Conservation (phyloP, 352 stramenopile species). For the Halophytophthora polymorphica region DNA sequence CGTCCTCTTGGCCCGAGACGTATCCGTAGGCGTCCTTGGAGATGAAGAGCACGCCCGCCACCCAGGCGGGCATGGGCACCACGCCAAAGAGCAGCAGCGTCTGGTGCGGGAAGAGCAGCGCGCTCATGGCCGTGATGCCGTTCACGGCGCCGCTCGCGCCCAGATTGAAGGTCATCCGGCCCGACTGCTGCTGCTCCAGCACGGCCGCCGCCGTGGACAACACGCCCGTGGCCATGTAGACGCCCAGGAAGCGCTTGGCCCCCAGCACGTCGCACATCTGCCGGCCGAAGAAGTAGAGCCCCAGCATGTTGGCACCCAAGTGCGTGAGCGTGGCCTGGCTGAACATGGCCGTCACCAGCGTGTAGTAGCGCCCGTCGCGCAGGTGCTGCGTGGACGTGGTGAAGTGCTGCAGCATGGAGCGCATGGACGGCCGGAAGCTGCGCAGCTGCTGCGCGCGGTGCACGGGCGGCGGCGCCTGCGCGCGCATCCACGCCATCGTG, state of each 20-base stretch:
- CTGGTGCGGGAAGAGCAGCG: slow-evolving; percentile 64
- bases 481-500: slow-evolving; percentile 54
- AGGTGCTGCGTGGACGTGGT: slow-evolving; percentile 74
- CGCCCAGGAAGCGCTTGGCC: slow-evolving; percentile 56
- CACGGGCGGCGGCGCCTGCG: slow-evolving; percentile 36
- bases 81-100: slow-evolving; percentile 78
- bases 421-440: slow-evolving; percentile 23
- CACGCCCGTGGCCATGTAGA: slow-evolving; percentile 73
- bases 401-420: slow-evolving; percentile 71
- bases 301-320: slow-evolving; percentile 70
- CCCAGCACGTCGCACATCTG: slow-evolving; percentile 71
- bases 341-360: slow-evolving; percentile 71
- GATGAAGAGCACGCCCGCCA: slow-evolving; percentile 71
- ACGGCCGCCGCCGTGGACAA: slow-evolving; percentile 60
- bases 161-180: slow-evolving; percentile 48
- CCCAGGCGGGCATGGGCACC: slow-evolving; percentile 69
- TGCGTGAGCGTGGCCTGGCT: slow-evolving; percentile 59
- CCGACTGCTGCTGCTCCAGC: slow-evolving; percentile 49
- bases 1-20: slow-evolving; percentile 39
- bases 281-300: slow-evolving; percentile 72
- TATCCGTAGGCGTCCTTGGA: slow-evolving; percentile 70
- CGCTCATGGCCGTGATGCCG: slow-evolving; percentile 69
- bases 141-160: slow-evolving; percentile 79
- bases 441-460: slow-evolving; percentile 24
- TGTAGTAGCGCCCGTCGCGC: slow-evolving; percentile 61